Evolutionary conservation across 73 alveolate species (phyloP).

Genomic region (Blepharisma japonicum): DNA sequence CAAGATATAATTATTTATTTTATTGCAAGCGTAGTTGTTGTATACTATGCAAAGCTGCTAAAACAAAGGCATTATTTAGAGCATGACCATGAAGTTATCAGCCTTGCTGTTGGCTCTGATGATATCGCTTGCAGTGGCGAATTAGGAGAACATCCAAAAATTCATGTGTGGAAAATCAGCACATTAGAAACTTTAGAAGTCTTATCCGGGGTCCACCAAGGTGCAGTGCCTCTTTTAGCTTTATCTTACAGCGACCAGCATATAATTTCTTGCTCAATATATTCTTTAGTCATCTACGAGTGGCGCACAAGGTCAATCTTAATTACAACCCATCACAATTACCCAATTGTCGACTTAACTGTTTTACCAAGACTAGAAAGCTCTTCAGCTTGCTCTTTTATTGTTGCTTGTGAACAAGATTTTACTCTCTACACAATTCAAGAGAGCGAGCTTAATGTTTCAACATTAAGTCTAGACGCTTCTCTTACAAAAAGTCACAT

Average conservation of each 20-base stretch:
- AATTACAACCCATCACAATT: conserved; percentile 44
- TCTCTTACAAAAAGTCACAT: background rate
- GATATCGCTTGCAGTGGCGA: conserved; percentile 74
- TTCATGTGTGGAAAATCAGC: conserved; percentile 89
- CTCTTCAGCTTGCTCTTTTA: conserved; percentile 1
- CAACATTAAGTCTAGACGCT: conserved; percentile 7
- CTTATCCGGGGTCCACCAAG: conserved; percentile 84
- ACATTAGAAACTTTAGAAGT: conserved; percentile 80
- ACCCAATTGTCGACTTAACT: conserved; percentile 6
- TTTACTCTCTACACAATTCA: background rate
- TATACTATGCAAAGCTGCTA: conserved; percentile 74
- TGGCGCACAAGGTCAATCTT: conserved; percentile 69
- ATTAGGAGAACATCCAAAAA: conserved; percentile 82
- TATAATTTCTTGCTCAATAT: conserved; percentile 83
- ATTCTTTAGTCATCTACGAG: conserved; percentile 78
- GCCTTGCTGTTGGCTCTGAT: conserved; percentile 77
- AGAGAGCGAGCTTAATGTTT: background rate
- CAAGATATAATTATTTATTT: conserved; percentile 79
- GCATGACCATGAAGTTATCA: conserved; percentile 86
- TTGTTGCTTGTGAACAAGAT: conserved; percentile 7
- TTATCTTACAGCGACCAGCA: conserved; percentile 62
- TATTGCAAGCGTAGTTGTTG: conserved; percentile 82
- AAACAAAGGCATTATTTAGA: conserved; percentile 82
- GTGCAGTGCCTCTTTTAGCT: conserved; percentile 68
- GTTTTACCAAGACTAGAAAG: background rate